A percentile compares a stretch with the other conserved stretches of the same genome.
Conservation (phyloP, 768 basidiomycete species). For the Xerocomellus amylosporus region DNA sequence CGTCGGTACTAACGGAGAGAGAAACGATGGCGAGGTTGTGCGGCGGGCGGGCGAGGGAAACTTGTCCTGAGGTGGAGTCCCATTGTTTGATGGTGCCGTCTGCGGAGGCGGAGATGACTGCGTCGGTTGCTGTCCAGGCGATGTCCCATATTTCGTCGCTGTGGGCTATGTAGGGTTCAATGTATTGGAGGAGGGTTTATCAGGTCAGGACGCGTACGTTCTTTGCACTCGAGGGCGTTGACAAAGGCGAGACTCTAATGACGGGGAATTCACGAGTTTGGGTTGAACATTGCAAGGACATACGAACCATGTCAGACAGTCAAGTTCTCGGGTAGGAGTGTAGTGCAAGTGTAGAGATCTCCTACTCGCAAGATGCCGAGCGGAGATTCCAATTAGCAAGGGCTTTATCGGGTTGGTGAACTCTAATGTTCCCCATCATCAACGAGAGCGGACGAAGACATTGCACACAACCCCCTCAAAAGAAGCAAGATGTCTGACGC, state of each 20-base stretch:
- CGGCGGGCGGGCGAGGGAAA: conserved; percentile 55
- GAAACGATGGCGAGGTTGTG: conserved; percentile 87
- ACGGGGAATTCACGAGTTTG: conserved; percentile 21
- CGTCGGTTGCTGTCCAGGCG: conserved; percentile 65
- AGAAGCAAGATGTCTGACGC: conserved; percentile 88
- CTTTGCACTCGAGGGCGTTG: conserved; percentile 69
- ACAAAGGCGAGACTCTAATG: conserved; percentile 68
- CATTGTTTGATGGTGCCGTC: conserved; percentile 77
- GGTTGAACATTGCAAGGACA: conserved; percentile 2
- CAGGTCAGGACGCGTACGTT: conserved; percentile 51
- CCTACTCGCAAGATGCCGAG: conserved; percentile 43
- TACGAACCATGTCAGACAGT: conserved; percentile 28
- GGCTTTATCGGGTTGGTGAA: conserved; percentile 37
- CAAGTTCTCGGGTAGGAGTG: not conserved
- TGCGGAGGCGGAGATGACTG: conserved; percentile 67
- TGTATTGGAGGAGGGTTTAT: not conserved
- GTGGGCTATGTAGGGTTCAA: conserved; percentile 52
- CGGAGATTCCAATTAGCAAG: conserved; percentile 49
- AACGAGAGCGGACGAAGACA: conserved; percentile 95
- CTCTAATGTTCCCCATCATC: conserved; percentile 66
- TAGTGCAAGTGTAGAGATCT: not conserved
- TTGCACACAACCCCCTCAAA: not conserved
- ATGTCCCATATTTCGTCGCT: conserved; percentile 78
- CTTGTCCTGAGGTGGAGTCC: conserved; percentile 65
- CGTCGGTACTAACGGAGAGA: conserved; percentile 66